Evolutionary conservation across 371 early-diverging fungal genomes (phyloP), one percentile per base, ranked within the genome.

Genomic region (Mucor plumbeus): DNA sequence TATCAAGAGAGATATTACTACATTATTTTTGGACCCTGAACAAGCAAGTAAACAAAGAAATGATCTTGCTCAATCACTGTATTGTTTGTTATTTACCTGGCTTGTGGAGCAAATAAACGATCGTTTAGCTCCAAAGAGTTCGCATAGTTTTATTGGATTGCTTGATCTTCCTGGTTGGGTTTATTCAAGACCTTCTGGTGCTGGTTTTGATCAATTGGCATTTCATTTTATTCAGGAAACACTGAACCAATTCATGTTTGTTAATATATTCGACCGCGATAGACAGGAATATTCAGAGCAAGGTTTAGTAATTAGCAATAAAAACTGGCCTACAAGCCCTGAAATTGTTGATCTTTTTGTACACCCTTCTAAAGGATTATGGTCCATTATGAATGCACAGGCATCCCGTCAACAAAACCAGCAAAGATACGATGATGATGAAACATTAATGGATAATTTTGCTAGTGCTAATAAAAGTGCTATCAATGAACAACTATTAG

Each of bases 51-150:
- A 74, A 26, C 95, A 95, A 69, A 87, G 95, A 34, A 93, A 95
- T 69, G 82, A 81, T 15, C 74, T 97, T 5, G 93, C 95, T 0
- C 81, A 87, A 54, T 79, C 89, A 7, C 84, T 97, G 14, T 96
- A 96, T 74, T 85, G 85, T 17, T 82, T 94, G 7, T 71, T 96
- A 19, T 91, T 94, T 72, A 83, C 88, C 19, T 97, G 95, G 92
- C 67, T 97, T 26, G 83, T 94, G 14, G 97, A 95, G 70, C 90
- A 91, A 67, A 85, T 95, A 70, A 97, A 97, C 78, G 73, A 81
- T 7, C 87, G 89, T 13, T 77, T 96, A 36, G 78, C 85, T 60
- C 81, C 80, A n/a, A 83, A 87, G 35, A 87, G 87, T 5, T 72
- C 85, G 26, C 81, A 85, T 48, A 88, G 92, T 69, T 86, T 90